Base-by-base conservation (phyloP, 371 early-diverging fungal genomes). In the Catenaria anguillulae region DNA sequence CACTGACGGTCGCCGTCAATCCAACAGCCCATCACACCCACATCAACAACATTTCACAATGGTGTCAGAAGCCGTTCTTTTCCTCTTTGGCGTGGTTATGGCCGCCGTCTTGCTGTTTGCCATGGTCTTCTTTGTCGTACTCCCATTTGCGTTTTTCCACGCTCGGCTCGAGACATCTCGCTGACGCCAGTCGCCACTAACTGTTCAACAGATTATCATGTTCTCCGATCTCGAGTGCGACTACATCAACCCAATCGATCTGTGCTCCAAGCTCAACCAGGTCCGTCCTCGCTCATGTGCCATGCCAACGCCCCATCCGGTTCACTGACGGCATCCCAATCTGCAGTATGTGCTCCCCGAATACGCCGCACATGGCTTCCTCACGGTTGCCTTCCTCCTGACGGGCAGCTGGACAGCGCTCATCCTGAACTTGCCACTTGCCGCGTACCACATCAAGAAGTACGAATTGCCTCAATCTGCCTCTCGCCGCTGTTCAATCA, bases 171-270 rank as follows among this genome's bases (percentile, higher is more conserved):
- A n/a, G n/a, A n/a, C n/a, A n/a, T n/a, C n/a, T n/a, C n/a, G n/a
- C n/a, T n/a, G n/a, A n/a, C n/a, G n/a, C n/a, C n/a, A n/a, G n/a
- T n/a, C n/a, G n/a, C n/a, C n/a, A n/a, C n/a, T n/a, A n/a, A n/a
- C n/a, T n/a, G n/a, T n/a, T n/a, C n/a, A 35, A 21, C 75, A 89
- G 90, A 87, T 90, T 64, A 89, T 90, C 67, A 85, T 87, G 87
- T 89, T 90, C 68, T 90, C 90, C 33, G 91, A 90, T 74, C 79
- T 90, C 65, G 92, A 93, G 79, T 89, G 90, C 77, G 97, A 97
- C 68, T 97, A 93, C 75, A 91, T 97, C 75, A 97, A 97, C 73
- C 97, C 97, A 12, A 97, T 97, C 70, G 97, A 97, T 73, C 82
- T 94, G 58, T 93, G 93, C 77, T 88, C 87, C 75, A 90, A 86